Conservation (phyloP, 2,329 filamentous ascomycete genomes). For the Penicillium sp. region DNA sequence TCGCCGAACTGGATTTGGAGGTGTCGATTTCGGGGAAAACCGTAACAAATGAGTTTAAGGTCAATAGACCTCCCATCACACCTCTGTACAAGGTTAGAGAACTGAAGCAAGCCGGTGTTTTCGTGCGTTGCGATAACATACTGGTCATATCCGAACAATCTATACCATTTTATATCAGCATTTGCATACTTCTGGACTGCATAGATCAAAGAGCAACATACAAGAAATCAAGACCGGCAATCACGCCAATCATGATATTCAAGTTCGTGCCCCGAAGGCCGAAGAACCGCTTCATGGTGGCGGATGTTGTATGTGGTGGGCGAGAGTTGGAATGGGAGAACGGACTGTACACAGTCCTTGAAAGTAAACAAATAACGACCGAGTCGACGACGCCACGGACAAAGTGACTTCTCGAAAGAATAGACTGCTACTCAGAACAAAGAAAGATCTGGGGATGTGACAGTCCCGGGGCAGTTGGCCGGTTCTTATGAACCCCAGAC, state of each 20-base stretch:
- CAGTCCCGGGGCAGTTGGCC: constrained; percentile 9
- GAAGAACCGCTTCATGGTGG: constrained; percentile 52
- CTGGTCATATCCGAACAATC: constrained; percentile 64
- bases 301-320: neutral
- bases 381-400: neutral
- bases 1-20: constrained; percentile 24
- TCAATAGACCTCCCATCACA: constrained; percentile 73
- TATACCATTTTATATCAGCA: constrained; percentile 15
- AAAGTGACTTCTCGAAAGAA: neutral
- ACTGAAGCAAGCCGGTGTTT: neutral
- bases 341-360: constrained; percentile 5
- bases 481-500: constrained; percentile 15
- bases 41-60: constrained; percentile 60
- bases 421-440: neutral
- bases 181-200: neutral
- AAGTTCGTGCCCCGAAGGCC: constrained; percentile 65
- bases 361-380: neutral
- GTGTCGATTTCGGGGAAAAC: constrained; percentile 57
- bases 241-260: constrained; percentile 67
- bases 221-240: constrained; percentile 71
- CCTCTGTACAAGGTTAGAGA: constrained; percentile 41
- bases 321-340: neutral
- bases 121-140: constrained; percentile 16
- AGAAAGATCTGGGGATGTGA: neutral
- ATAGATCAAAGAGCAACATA: constrained; percentile 26